Evolutionary conservation across 2,329 filamentous ascomycete genomes (phyloP).

Genomic region (Talaromyces verruculosus): DNA sequence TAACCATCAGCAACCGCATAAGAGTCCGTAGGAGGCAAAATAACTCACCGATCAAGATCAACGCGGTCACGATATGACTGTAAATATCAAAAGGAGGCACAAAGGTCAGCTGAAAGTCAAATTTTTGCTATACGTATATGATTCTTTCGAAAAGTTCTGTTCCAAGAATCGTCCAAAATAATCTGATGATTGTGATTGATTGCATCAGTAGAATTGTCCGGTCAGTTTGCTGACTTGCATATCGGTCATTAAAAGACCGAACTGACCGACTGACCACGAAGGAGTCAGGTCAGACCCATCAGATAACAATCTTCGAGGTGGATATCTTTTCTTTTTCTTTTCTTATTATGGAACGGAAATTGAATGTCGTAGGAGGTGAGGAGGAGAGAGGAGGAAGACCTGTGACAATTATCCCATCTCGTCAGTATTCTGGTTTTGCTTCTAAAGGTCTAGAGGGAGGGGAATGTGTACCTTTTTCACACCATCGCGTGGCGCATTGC

Average conservation of each 20-base stretch:
- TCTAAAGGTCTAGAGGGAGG: background rate
- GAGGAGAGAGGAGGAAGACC: slow-evolving; percentile 47
- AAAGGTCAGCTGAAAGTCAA: slow-evolving; percentile 48
- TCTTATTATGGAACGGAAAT: slow-evolving; percentile 7
- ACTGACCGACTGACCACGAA: slow-evolving; percentile 9
- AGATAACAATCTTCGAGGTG: slow-evolving; percentile 9
- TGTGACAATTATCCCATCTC: slow-evolving; percentile 24
- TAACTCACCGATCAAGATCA: slow-evolving; percentile 47
- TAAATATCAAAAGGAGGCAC: slow-evolving; percentile 37
- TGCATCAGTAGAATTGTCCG: slow-evolving; percentile 5
- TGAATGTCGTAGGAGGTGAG: slow-evolving; percentile 21
- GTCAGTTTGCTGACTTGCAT: slow-evolving; percentile 12
- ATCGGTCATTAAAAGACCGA: slow-evolving; percentile 9
- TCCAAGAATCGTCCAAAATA: slow-evolving; percentile 6
- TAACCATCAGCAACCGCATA: background rate
- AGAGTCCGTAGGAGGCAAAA: slow-evolving; percentile 23
- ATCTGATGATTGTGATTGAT: background rate
- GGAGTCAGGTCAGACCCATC: slow-evolving; percentile 5
- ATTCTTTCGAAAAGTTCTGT: background rate
- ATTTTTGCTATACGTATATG: slow-evolving; percentile 16
- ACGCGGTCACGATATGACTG: slow-evolving; percentile 48
- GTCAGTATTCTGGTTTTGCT: background rate
- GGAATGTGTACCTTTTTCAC: slow-evolving; percentile 72
- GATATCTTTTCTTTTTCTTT: background rate
- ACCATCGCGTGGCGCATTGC: slow-evolving; percentile 69